Evolutionary conservation across 371 early-diverging fungal genomes (phyloP).

Genomic region (Mortierella sp.): DNA sequence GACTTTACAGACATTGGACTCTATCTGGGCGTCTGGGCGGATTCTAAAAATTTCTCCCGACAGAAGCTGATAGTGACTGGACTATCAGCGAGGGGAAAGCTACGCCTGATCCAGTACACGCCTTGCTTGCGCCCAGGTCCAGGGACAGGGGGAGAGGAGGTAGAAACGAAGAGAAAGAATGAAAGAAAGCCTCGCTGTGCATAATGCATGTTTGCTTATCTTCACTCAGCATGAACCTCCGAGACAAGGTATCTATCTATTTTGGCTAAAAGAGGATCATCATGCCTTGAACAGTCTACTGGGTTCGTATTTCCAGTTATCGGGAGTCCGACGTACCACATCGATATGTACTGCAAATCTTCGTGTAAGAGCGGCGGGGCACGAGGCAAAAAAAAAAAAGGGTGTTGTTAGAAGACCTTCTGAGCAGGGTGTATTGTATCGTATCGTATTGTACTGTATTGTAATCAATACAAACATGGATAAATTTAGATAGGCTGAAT

Average conservation of each 20-base stretch:
- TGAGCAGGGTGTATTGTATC: background rate
- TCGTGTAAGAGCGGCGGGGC: background rate
- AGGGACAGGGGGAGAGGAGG: background rate
- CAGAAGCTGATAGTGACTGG: no score
- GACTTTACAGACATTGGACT: no score
- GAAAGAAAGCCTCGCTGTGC: no score
- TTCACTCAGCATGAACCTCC: background rate
- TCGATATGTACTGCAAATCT: background rate
- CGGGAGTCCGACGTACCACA: no score
- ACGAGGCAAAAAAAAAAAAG: background rate
- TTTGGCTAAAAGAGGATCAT: no score
- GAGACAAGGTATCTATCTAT: background rate
- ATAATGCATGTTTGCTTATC: no score
- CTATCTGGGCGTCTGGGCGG: no score
- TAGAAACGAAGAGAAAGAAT: no score
- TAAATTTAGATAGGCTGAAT: conserved; percentile 1
- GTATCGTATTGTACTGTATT: background rate
- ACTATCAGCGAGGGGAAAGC: no score
- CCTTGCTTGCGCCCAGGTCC: background rate
- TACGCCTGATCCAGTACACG: background rate
- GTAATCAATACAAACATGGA: background rate
- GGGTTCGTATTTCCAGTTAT: no score
- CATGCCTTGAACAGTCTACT: no score
- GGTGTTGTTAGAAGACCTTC: background rate
- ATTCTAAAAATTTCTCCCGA: no score